phyloP scores from a whole-genome alignment of 129 eudicot genomes.

The Lactuca sativa region DNA sequence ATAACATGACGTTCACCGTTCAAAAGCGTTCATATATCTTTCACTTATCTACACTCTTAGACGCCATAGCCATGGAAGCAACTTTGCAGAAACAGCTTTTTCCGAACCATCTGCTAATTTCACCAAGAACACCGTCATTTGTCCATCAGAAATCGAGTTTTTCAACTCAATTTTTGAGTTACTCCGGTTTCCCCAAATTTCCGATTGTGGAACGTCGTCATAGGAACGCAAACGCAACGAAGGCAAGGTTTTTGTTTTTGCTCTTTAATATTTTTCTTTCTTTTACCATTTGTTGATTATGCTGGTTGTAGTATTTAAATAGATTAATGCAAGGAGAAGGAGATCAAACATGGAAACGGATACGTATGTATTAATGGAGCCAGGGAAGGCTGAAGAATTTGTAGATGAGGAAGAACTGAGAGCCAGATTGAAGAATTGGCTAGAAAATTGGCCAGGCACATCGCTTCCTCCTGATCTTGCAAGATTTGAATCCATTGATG shows the following conservation, averaged over 20 bases:
- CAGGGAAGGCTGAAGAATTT: constrained; percentile 76
- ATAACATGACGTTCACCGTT: constrained; percentile 20
- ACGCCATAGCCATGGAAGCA: constrained; percentile 11
- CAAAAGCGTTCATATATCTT: constrained; percentile 12
- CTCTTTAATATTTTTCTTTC: background rate
- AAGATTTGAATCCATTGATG: constrained; percentile 66
- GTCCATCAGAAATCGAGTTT: constrained; percentile 14
- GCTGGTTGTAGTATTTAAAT: constrained; percentile 11
- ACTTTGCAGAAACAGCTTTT: constrained; percentile 2
- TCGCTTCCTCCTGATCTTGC: constrained; percentile 86
- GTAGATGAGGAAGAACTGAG: constrained; percentile 80
- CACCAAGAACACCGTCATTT: constrained; percentile 18
- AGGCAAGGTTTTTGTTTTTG: constrained; percentile 35
- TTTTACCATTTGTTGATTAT: background rate
- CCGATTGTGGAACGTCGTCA: constrained; percentile 15
- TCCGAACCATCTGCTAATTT: background rate
- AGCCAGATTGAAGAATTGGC: constrained; percentile 61
- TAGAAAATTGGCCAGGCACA: constrained; percentile 79
- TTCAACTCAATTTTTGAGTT: constrained; percentile 24
- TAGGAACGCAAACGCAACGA: constrained; percentile 22
- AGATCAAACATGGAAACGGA: constrained; percentile 59
- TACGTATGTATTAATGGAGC: constrained; percentile 79
- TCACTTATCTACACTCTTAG: constrained; percentile 10
- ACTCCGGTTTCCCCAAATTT: constrained; percentile 19
- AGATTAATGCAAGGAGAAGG: constrained; percentile 73